Evolutionary conservation across 2,329 filamentous ascomycete species (phyloP), one percentile per base, ranked within the genome.

Genomic region (Passalora sequoiae): DNA sequence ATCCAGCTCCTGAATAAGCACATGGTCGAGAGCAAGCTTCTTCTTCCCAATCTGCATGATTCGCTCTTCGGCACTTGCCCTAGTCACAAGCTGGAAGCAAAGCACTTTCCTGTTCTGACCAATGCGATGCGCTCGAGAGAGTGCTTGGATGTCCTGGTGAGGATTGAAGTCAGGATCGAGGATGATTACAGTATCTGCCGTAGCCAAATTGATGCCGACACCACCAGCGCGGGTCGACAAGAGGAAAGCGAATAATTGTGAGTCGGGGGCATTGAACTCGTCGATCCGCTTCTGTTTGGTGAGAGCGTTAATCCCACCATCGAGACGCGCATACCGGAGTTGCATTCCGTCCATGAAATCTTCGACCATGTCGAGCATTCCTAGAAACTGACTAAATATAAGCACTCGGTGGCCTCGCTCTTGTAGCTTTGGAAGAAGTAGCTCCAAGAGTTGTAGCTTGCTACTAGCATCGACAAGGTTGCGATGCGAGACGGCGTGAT

Each of bases 91-190:
- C 62, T 97, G 91, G 59, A 97, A 95, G 53, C 94, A 94, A 1
- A 98, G 75, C 0, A 98, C 92, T 57, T 94, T 96, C 54, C 92
- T 89, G 65, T 89, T 88, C 66, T 98, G 94, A 0, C 94, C 94
- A 51, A 98, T 97, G 19, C 92, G 84, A 66, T 98, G 92, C 13
- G 91, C 92, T 53, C 94, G 82, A 21, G 91, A 94, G 21, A 98
- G 75, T 0, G 92, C 92, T 64, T 98, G 92, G 29, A 98, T 85
- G 59, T 98, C 94, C 66, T 98, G 92, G 60, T 98, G 92, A 0
- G 92, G 92, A 50, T 98, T 98, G 72, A 94, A 97, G 61, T 98
- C 92, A 0, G 88, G 88, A 57, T 98, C 89, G 54, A 97, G 80
- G 53, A 98, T 96, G 53, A 98, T 96, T 49, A 98, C 94, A 0